phyloP scores from a whole-genome alignment of 2,329 filamentous ascomycete genomes.

The Rhinocladiella similis region DNA sequence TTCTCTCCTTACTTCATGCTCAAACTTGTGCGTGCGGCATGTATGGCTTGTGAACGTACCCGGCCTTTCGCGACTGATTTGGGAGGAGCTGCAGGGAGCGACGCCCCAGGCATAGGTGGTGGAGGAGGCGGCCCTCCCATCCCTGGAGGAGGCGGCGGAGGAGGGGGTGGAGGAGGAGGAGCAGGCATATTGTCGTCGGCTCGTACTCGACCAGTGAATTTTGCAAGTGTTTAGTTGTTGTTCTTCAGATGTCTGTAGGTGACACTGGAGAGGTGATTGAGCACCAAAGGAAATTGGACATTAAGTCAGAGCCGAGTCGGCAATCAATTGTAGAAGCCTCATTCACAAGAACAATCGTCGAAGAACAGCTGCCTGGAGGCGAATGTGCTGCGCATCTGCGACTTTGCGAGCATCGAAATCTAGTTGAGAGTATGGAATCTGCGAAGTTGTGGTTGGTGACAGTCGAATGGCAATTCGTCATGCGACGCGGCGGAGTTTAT shows the following conservation, averaged over 20 bases:
- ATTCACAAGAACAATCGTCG: neutral
- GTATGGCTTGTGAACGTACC: conserved; percentile 52
- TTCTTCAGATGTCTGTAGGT: conserved; percentile 1
- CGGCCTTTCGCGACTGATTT: conserved; percentile 57
- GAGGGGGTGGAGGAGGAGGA: conserved; percentile 43
- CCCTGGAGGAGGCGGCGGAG: conserved; percentile 60
- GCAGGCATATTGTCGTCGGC: conserved; percentile 22
- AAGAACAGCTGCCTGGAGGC: conserved; percentile 2
- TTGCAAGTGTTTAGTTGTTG: conserved; percentile 2
- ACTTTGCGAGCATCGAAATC: neutral
- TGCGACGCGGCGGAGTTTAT: conserved; percentile 19
- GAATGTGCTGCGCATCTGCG: conserved; percentile 7
- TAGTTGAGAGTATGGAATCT: neutral
- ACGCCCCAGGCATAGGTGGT: conserved; percentile 63
- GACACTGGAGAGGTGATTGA: conserved; percentile 4
- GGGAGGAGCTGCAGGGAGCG: conserved; percentile 59
- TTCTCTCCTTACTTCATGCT: neutral
- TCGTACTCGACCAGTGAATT: neutral
- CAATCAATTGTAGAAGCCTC: neutral
- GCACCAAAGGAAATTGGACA: conserved; percentile 6
- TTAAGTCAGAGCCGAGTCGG: neutral
- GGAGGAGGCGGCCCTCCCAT: conserved; percentile 61
- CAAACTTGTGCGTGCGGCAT: neutral
- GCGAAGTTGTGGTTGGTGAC: conserved; percentile 15
- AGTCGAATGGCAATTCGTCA: conserved; percentile 18